Evolutionary conservation across 2,329 filamentous ascomycete genomes (phyloP).

Genomic region (Aureobasidium sp.): DNA sequence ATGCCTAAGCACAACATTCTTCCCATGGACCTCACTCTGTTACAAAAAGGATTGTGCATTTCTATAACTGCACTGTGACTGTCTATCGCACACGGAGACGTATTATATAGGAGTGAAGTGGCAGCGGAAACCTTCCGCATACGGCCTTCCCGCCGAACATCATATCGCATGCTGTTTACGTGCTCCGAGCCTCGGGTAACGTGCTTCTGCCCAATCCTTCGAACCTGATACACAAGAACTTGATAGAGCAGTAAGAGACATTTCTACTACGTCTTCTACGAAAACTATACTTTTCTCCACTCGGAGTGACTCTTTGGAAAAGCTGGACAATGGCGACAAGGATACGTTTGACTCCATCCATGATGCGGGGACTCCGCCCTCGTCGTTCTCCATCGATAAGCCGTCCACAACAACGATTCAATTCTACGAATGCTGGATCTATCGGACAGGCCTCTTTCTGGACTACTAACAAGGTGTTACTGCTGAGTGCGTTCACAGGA

Average conservation of each 20-base stretch:
- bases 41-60: no score
- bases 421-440: not conserved
- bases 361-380: slow-evolving; percentile 7
- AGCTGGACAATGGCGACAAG: not conserved
- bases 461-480: slow-evolving; percentile 40
- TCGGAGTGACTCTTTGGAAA: not conserved
- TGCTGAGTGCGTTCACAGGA: slow-evolving; percentile 43
- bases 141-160: not conserved
- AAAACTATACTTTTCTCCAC: not conserved
- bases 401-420: slow-evolving; percentile 3
- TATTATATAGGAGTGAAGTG: not conserved
- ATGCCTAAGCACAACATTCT: no score
- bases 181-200: slow-evolving; percentile 4
- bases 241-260: not conserved
- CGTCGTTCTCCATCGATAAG: not conserved
- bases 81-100: no score
- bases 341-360: not conserved
- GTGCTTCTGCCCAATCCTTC: not conserved
- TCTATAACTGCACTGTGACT: no score
- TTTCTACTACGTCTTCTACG: not conserved
- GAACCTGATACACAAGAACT: not conserved
- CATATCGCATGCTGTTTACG: not conserved
- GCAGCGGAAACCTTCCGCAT: not conserved
- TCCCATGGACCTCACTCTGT: no score
- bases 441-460: slow-evolving; percentile 28